Conservation (phyloP, 176 grass and related monocot species). For the Avena atlantica region DNA sequence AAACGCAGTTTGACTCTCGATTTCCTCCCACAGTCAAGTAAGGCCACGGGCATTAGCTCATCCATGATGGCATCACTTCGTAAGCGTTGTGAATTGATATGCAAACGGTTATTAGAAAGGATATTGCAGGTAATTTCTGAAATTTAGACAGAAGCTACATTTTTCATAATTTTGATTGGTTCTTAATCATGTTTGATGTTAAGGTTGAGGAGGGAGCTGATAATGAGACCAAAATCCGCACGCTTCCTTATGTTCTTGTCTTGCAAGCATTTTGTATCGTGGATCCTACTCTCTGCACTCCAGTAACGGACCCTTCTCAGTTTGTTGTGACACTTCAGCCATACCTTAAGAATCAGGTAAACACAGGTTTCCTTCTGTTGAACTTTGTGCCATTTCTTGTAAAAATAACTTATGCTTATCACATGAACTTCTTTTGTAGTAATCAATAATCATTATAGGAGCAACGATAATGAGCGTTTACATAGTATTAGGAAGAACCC, state of each 20-base stretch:
- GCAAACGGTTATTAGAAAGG: conserved; percentile 92
- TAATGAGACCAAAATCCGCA: conserved; percentile 76
- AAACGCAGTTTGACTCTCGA: conserved; percentile 85
- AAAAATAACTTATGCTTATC: conserved; percentile 33
- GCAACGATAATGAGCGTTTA: neutral
- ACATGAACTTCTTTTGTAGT: conserved; percentile 19
- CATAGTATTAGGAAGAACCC: neutral
- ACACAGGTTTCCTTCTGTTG: conserved; percentile 33
- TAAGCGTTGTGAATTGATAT: conserved; percentile 90
- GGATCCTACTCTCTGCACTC: conserved; percentile 90
- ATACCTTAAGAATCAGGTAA: conserved; percentile 97
- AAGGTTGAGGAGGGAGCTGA: conserved; percentile 86
- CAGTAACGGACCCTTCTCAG: conserved; percentile 91
- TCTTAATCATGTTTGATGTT: conserved; percentile 37
- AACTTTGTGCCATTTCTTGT: conserved; percentile 33
- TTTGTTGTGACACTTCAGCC: conserved; percentile 99
- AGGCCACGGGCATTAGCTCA: conserved; percentile 77
- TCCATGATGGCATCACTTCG: conserved; percentile 69
- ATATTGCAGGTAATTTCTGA: conserved; percentile 88
- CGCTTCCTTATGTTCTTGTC: conserved; percentile 91
- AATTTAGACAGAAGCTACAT: conserved; percentile 29
- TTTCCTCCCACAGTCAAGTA: conserved; percentile 97
- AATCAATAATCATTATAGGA: neutral
- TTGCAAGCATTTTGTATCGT: conserved; percentile 98
- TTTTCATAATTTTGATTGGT: conserved; percentile 35